A percentile compares a stretch with the other conserved stretches of the same genome.
These are phyloP conservation scores for Combretum micranthum DNA, from an alignment of 345 rosid genomes.

Conservation along the genomic window DNA sequence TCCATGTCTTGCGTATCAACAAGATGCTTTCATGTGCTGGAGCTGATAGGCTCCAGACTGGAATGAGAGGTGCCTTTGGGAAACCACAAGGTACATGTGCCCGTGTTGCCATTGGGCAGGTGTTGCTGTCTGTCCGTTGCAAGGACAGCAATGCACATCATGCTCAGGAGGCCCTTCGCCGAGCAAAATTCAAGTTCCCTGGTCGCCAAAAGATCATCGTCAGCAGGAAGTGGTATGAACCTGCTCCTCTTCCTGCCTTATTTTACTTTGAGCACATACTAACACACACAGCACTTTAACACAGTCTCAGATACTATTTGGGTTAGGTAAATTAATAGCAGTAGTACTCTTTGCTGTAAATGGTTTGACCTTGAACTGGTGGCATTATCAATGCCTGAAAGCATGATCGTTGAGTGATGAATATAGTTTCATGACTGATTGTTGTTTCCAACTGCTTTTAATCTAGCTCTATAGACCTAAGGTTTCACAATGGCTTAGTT, in stretches of 20 bases:
- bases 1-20: constrained; percentile 52
- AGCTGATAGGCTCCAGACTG: constrained; percentile 59
- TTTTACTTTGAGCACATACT: neutral
- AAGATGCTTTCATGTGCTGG: constrained; percentile 66
- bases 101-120: constrained; percentile 45
- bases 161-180: constrained; percentile 57
- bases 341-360: no score
- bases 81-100: constrained; percentile 54
- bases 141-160: constrained; percentile 39
- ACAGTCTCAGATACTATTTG: no score
- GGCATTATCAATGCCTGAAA: no score
- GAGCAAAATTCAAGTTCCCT: constrained; percentile 56
- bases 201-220: constrained; percentile 59
- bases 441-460: no score
- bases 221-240: constrained; percentile 48
- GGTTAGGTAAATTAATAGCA: no score
- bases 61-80: constrained; percentile 56
- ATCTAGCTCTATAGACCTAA: no score
- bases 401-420: no score
- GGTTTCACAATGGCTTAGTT: no score
- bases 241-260: neutral
- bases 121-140: constrained; percentile 47
- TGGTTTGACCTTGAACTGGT: no score
- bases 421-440: no score
- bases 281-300: no score